A percentile compares a stretch with the other conserved stretches of the same genome.
phyloP scores from a whole-genome alignment of 352 stramenopile genomes.

The Sclerospora graminicola region DNA sequence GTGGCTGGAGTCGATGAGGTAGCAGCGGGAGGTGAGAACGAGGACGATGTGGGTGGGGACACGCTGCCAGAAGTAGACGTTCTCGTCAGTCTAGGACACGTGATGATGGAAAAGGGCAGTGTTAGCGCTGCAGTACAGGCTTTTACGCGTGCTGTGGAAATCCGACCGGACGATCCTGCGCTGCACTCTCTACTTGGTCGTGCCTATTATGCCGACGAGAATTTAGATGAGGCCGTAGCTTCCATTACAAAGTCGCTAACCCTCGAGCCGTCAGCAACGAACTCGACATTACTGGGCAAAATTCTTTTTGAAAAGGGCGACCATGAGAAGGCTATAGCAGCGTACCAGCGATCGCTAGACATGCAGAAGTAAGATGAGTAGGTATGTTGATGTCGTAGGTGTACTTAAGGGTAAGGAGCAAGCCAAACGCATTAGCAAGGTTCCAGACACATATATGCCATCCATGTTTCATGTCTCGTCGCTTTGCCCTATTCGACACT shows the following conservation, averaged over 20 bases:
- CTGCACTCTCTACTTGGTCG: conserved; percentile 72
- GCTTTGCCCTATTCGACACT: too few relatives aligned
- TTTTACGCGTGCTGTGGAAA: conserved; percentile 76
- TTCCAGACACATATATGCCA: too few relatives aligned
- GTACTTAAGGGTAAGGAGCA: conserved; percentile 1
- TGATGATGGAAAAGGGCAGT: conserved; percentile 79
- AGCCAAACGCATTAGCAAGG: too few relatives aligned
- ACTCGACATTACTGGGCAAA: conserved; percentile 78
- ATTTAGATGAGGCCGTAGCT: conserved; percentile 62
- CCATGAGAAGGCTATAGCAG: conserved; percentile 76
- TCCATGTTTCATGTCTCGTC: too few relatives aligned
- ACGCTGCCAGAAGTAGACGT: conserved; percentile 74
- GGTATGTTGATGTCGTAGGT: conserved; percentile 18
- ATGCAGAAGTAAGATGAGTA: conserved; percentile 42
- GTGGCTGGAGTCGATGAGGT: conserved; percentile 3
- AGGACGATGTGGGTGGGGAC: conserved; percentile 57
- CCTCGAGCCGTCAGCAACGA: conserved; percentile 67
- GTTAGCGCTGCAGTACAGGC: conserved; percentile 65
- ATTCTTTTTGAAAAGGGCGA: conserved; percentile 84
- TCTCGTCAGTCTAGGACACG: conserved; percentile 64
- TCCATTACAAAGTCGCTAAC: conserved; percentile 56
- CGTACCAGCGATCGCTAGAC: conserved; percentile 76
- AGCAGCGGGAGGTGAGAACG: conserved; percentile 22
- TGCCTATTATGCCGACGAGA: conserved; percentile 77
- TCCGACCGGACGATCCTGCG: conserved; percentile 58